Conservation (phyloP, 805 yeast genomes). For the Saccharomyces paradoxus region DNA sequence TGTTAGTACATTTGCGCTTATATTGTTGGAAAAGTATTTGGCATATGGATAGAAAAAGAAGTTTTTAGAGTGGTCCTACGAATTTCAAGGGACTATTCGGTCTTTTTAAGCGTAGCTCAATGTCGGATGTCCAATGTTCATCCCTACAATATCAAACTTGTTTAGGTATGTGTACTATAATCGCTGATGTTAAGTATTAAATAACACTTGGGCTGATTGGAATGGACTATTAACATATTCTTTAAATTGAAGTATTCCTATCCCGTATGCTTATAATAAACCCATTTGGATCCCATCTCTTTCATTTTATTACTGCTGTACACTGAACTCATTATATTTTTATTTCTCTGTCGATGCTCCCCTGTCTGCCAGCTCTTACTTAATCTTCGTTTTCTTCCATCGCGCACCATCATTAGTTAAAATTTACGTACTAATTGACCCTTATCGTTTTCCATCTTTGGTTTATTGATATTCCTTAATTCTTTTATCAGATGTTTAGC, state of each 20-base stretch:
- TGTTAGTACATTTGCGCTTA: slow-evolving; percentile 16
- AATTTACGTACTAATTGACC: slow-evolving; percentile 88
- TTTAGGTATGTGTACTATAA: too few species aligned
- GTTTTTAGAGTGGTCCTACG: too few species aligned
- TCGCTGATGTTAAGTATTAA: too few species aligned
- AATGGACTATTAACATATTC: too few species aligned
- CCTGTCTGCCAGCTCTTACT: neutral
- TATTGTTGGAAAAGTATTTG: neutral
- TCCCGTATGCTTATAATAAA: neutral
- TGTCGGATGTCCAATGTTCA: too few species aligned
- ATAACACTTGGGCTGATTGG: too few species aligned
- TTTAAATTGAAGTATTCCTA: too few species aligned
- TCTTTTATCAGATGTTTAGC: neutral
- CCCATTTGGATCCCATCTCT: neutral
- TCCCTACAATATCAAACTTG: too few species aligned
- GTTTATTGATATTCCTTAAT: slow-evolving; percentile 22
- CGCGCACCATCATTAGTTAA: neutral
- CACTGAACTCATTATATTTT: neutral
- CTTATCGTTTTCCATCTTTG: slow-evolving; percentile 99
- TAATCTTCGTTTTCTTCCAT: neutral
- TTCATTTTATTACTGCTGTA: neutral
- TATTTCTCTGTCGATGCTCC: neutral
- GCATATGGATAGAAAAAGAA: neutral
- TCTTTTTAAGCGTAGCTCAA: too few species aligned
- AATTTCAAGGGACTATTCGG: neutral